Percentiles rank a stretch among this genome's conserved stretches.
These are phyloP conservation scores for Poa annua DNA, from an alignment of 176 grass and related monocot genomes.

Conservation along the genomic window DNA sequence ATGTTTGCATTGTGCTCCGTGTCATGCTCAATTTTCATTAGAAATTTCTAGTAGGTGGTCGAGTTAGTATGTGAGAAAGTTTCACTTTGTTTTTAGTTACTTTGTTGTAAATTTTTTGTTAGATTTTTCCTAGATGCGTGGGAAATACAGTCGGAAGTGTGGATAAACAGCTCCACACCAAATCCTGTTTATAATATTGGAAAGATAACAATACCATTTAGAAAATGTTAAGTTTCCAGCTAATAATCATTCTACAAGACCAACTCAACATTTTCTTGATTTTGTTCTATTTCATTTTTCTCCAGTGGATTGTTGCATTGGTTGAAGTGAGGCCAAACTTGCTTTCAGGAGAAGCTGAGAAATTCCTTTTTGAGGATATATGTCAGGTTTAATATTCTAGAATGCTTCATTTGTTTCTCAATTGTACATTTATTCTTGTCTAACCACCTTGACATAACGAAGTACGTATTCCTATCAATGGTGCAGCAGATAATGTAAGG, in stretches of 20 bases:
- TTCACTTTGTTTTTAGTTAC: background rate
- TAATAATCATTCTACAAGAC: background rate
- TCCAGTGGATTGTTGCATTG: conserved; percentile 79
- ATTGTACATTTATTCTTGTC: conserved; percentile 18
- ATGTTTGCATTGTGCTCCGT: background rate
- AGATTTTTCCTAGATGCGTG: background rate
- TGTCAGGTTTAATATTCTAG: conserved; percentile 56
- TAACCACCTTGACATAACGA: conserved; percentile 34
- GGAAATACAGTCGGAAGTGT: background rate
- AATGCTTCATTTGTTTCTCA: background rate
- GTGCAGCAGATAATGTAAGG: background rate
- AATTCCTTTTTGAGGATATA: conserved; percentile 91
- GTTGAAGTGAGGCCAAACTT: conserved; percentile 91
- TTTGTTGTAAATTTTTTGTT: background rate
- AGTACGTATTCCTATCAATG: conserved; percentile 14
- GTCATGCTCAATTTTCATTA: background rate
- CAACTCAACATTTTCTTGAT: conserved; percentile 15
- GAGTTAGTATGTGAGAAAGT: background rate
- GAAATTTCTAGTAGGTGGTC: background rate
- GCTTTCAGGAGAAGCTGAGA: conserved; percentile 83
- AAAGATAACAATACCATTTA: background rate
- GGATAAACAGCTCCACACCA: background rate
- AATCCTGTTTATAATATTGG: background rate
- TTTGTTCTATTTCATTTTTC: conserved; percentile 20
- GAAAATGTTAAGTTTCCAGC: background rate